Conservation (phyloP, 495 filamentous ascomycete species). For the Aspergillus affinis region DNA sequence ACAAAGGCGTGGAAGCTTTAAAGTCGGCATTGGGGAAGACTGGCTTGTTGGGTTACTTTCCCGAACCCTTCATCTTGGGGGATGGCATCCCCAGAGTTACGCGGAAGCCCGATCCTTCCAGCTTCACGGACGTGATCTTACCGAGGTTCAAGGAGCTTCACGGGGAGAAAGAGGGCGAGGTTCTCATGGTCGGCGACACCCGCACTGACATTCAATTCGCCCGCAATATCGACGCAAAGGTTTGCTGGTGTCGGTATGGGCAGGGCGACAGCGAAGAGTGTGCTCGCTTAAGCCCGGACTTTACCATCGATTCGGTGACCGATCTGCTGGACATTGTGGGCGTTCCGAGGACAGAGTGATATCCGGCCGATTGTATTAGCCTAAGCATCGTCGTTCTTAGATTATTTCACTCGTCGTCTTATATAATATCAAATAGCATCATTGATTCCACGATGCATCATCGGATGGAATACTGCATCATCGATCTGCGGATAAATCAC, state of each 20-base stretch:
- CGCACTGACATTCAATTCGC: constrained; percentile 26
- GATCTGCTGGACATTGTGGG: not conserved
- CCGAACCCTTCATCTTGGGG: constrained; percentile 24
- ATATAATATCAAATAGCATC: too few species aligned
- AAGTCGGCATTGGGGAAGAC: constrained; percentile 19
- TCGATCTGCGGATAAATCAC: too few species aligned
- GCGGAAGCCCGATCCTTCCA: constrained; percentile 25
- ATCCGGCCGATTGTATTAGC: too few species aligned
- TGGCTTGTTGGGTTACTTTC: constrained; percentile 14
- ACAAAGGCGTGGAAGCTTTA: constrained; percentile 24
- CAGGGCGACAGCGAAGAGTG: constrained; percentile 20
- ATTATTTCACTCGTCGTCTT: too few species aligned
- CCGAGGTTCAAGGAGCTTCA: constrained; percentile 15
- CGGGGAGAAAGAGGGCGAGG: constrained; percentile 2
- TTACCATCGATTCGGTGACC: constrained; percentile 18
- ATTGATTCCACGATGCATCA: too few species aligned
- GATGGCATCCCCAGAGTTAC: constrained; percentile 25
- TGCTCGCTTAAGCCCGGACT: constrained; percentile 16
- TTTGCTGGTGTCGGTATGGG: constrained; percentile 28
- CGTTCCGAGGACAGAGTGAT: too few species aligned
- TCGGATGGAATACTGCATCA: too few species aligned
- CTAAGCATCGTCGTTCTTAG: too few species aligned
- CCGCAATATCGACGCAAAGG: constrained; percentile 18
- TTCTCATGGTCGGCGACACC: constrained; percentile 27
- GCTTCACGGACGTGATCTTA: constrained; percentile 21